These are phyloP conservation scores for Paraphaeosphaeria minitans DNA, from an alignment of 2,329 filamentous ascomycete genomes.

Conservation along the genomic window DNA sequence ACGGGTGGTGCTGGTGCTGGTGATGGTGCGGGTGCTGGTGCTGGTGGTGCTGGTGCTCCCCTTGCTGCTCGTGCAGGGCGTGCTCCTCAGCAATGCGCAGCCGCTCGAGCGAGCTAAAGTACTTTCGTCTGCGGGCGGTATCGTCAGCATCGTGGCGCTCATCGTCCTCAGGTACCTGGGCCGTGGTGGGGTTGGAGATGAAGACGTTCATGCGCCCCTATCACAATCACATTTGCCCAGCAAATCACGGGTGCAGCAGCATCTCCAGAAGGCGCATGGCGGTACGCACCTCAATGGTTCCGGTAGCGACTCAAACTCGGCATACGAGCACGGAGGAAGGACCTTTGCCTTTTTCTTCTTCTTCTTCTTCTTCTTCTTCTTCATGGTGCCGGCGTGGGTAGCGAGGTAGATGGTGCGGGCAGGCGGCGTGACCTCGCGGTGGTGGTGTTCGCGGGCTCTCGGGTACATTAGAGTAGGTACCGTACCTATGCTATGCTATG, in stretches of 20 bases:
- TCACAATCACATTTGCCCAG: conserved; percentile 8
- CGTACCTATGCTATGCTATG: too few relatives aligned
- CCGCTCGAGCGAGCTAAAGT: conserved; percentile 75
- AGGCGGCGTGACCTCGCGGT: conserved; percentile 1
- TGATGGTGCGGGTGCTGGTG: neutral
- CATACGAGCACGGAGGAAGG: conserved; percentile 39
- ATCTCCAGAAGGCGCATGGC: conserved; percentile 24
- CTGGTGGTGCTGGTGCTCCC: conserved; percentile 32
- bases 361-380: too few relatives aligned
- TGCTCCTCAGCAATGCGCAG: conserved; percentile 66
- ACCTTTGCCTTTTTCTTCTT: conserved; percentile 33
- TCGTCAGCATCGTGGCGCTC: conserved; percentile 24
- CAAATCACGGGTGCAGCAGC: conserved; percentile 20
- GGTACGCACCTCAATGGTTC: conserved; percentile 49
- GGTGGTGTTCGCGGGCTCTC: conserved; percentile 1
- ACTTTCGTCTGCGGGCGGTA: conserved; percentile 58
- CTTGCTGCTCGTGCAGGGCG: conserved; percentile 30
- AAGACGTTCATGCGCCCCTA: conserved; percentile 22
- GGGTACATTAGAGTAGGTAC: neutral
- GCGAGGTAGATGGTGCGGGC: conserved; percentile 10
- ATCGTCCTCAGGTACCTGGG: conserved; percentile 37
- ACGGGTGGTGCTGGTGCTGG: neutral
- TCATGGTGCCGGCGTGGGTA: conserved; percentile 31
- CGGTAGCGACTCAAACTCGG: conserved; percentile 51
- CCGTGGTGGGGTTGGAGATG: conserved; percentile 27